Percentiles rank a stretch among this genome's conserved stretches.
Evolutionary conservation across 2,329 filamentous ascomycete species (phyloP).

Genomic region (Camptophora hylomeconis): DNA sequence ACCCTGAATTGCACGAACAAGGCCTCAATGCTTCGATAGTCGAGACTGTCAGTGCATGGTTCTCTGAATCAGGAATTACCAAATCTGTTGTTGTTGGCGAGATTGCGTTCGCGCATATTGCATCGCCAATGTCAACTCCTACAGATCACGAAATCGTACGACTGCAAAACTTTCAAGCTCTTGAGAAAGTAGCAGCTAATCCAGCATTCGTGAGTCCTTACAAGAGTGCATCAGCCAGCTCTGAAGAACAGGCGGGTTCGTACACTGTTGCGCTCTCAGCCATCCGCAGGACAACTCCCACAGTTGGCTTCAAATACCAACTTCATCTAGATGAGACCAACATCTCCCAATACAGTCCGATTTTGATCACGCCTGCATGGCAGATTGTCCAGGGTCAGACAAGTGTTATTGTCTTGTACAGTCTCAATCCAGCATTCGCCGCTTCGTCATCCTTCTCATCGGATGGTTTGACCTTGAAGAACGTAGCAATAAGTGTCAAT

Average conservation of each 20-base stretch:
- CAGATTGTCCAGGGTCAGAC: conserved; percentile 73
- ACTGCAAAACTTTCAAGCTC: conserved; percentile 72
- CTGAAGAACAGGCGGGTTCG: conserved; percentile 52
- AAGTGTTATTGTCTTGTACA: conserved; percentile 75
- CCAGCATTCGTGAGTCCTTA: conserved; percentile 62
- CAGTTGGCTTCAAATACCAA: conserved; percentile 85
- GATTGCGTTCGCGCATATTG: conserved; percentile 74
- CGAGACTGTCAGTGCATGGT: conserved; percentile 77
- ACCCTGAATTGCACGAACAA: conserved; percentile 66
- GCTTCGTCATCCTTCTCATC: conserved; percentile 23
- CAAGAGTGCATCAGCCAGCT: conserved; percentile 4
- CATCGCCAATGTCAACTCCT: no score
- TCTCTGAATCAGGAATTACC: conserved; percentile 60
- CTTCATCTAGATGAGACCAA: conserved; percentile 55
- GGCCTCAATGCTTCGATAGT: conserved; percentile 83
- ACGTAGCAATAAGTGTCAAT: conserved; percentile 57
- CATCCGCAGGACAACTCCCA: conserved; percentile 49
- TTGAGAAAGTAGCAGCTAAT: conserved; percentile 90
- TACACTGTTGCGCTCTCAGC: conserved; percentile 64
- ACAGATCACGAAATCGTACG: conserved; percentile 53
- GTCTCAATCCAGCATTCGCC: conserved; percentile 59
- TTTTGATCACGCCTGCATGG: conserved; percentile 65
- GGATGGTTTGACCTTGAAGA: conserved; percentile 49
- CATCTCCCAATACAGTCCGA: conserved; percentile 50
- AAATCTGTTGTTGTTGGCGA: conserved; percentile 71